Evolutionary conservation across 2,329 filamentous ascomycete species (phyloP), one percentile per base, ranked within the genome.

Genomic region (Cercospora berteroae): DNA sequence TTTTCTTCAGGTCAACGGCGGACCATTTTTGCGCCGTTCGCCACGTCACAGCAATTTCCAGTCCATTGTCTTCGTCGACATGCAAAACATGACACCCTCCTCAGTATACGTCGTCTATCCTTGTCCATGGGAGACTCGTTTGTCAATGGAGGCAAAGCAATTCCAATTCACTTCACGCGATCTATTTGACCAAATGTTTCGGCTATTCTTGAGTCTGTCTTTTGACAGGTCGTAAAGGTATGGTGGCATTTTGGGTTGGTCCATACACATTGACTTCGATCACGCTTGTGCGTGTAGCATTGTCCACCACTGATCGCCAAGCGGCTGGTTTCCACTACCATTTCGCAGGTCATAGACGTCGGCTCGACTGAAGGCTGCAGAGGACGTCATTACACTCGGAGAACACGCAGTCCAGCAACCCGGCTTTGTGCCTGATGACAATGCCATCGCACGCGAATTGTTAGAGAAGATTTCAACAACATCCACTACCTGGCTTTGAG

Each of bases 91-190:
- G 18, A 27, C 48, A 52, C 48, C 64, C 64, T 63, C 59, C 64
- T 63, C 60, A 66, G 59, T 66, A 66, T 66, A 66, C 59, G 64
- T 66, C 64, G 64, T 66, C 64, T 66, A 63, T 44, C 64, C 44
- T 56, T 39, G 23, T 60, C 64, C 48, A 48, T 63, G 64, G 64
- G 64, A 66, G 64, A 63, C 64, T 66, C 64, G 60, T 66, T 66
- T 63, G 60, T 58, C 59, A 63, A 59, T 66, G 64, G 63, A 65
- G 63, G 63, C 42, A 65, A 25, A 65, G 23, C 23, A 58, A 63
- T 56, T 52, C 52, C 60, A 25, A 42, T 10, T 23, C 59, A 50
- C 27, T 36, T 31, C 39, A 58, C 27, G 31, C 48, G 39, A 60
- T 59, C 31, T 64, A 44, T 64, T 69, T 60, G 50, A 36, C 50